These are phyloP conservation scores for Entomortierella chlamydospora DNA, from an alignment of 192 early-diverging fungal genomes.

Conservation along the genomic window DNA sequence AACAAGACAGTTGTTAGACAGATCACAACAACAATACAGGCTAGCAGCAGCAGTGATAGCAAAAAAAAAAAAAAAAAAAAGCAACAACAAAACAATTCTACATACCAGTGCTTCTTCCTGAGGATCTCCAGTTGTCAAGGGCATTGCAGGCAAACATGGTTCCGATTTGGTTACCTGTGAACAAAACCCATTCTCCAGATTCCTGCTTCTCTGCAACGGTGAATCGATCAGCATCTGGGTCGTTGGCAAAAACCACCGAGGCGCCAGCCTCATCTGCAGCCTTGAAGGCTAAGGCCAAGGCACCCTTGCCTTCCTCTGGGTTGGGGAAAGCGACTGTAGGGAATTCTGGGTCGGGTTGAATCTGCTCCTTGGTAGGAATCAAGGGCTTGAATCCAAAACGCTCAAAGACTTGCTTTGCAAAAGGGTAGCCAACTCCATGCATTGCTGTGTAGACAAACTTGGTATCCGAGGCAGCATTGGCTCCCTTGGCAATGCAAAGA, in stretches of 20 bases:
- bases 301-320: constrained; percentile 91
- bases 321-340: constrained; percentile 90
- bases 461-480: constrained; percentile 58
- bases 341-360: constrained; percentile 89
- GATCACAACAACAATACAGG: constrained; percentile 1
- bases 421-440: constrained; percentile 92
- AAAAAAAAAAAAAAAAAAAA: constrained; percentile 8
- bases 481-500: constrained; percentile 56
- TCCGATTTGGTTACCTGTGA: constrained; percentile 94
- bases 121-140: constrained; percentile 62
- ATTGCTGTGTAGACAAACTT: constrained; percentile 93
- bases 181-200: constrained; percentile 79
- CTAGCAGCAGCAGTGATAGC: constrained; percentile 10
- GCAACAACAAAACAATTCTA: background rate
- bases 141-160: constrained; percentile 77
- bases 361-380: constrained; percentile 73
- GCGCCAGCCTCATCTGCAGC: constrained; percentile 68
- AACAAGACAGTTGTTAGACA: background rate
- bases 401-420: constrained; percentile 76
- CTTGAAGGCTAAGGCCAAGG: constrained; percentile 72
- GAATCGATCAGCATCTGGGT: constrained; percentile 95
- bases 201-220: constrained; percentile 86
- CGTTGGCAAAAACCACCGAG: constrained; percentile 87
- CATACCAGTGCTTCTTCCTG: constrained; percentile 60
- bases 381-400: constrained; percentile 77